Evolutionary conservation across 2,329 filamentous ascomycete genomes (phyloP), one percentile per base, ranked within the genome.

Genomic region (Paraphoma sp.): DNA sequence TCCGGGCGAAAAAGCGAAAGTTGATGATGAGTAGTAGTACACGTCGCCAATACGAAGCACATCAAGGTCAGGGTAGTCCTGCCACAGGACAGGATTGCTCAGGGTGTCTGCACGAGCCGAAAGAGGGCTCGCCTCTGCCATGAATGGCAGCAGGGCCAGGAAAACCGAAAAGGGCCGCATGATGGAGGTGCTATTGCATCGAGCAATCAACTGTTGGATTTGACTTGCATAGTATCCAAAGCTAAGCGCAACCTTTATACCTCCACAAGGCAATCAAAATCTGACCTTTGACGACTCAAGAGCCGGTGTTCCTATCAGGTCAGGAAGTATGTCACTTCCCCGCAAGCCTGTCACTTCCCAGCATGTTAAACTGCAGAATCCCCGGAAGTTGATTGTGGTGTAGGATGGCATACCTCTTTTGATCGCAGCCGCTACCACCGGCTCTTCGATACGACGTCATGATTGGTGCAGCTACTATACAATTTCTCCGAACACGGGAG

Each of bases 1-100:
- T 9, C 84, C 85, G 0, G 85, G 81, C 10, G 81, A 84, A 64
- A 82, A 86, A 49, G 84, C 82, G 64, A 87, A 84, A 6, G 79
- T 85, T 1, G 84, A 86, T 0, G 84, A 82, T 0, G 82, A 83
- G 62, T 82, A 83, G 69, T 86, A 87, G 68, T 80, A 83, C 2
- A 78, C 78, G 59, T 83, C 78, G 3, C 78, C 76, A 0, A 83
- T 78, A 6, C 82, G 78, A 62, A 83, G 81, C 14, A 87, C 76
- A 61, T 87, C 84, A 16, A 83, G 76, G 59, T 87, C 84, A 0
- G 84, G 80, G 36, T 84, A 78, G 61, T 86, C 84, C 51, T 84
- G 76, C 76, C 81, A 87, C 2, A 86, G 69, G n/a, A 86, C 75
- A 0, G 83, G 84, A 62, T 86, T 85, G 12, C 68, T 73, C 63